phyloP scores from a whole-genome alignment of 1,284 basidiomycete species.

The Porphyrellus sp. region DNA sequence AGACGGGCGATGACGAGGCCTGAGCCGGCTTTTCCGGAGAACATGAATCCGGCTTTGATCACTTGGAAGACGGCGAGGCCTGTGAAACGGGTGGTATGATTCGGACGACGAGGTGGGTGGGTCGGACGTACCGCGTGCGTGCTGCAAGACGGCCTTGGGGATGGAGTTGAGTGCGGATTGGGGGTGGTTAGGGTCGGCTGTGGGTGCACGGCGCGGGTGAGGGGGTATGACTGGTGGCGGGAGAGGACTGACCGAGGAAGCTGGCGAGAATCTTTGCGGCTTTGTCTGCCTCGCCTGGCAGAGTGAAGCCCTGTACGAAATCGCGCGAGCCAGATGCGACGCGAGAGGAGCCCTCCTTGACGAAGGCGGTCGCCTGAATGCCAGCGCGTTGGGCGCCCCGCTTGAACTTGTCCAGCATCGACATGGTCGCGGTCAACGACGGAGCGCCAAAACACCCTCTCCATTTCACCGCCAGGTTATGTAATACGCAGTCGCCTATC shows the following conservation, averaged over 20 bases:
- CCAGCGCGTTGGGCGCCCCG: constrained; percentile 79
- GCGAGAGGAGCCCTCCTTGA: constrained; percentile 61
- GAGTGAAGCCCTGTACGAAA: constrained; percentile 78
- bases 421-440: constrained; percentile 39
- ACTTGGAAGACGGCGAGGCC: constrained; percentile 96
- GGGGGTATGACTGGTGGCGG: background rate
- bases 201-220: background rate
- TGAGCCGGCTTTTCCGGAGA: constrained; percentile 93
- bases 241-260: constrained; percentile 70
- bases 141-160: constrained; percentile 89
- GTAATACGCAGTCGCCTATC: constrained; percentile 17
- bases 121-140: constrained; percentile 69
- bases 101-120: background rate
- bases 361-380: constrained; percentile 72
- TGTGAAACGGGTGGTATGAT: background rate
- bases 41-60: constrained; percentile 91
- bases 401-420: constrained; percentile 77
- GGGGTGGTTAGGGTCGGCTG: constrained; percentile 86
- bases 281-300: constrained; percentile 87
- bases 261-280: constrained; percentile 87
- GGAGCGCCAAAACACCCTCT: background rate
- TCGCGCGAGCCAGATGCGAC: constrained; percentile 70
- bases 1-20: constrained; percentile 93
- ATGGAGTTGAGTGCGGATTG: constrained; percentile 93
- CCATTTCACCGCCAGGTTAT: background rate